Percentiles rank a stretch among this genome's conserved stretches.
Conservation (phyloP, 129 eudicot species). For the Escallonia herrerae region DNA sequence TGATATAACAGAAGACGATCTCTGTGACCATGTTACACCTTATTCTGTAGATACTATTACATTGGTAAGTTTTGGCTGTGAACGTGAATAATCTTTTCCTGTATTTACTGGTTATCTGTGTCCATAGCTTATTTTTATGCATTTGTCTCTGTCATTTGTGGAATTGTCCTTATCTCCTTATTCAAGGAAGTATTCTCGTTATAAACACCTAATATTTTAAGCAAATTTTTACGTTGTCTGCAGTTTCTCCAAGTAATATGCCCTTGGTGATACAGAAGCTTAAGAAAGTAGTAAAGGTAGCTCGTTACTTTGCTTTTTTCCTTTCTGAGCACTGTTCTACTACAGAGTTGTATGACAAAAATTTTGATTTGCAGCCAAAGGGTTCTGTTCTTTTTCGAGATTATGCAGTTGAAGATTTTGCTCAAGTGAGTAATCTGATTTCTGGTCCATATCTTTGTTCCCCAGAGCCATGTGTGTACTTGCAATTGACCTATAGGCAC, state of each 20-base stretch:
- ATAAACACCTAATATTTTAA: slow-evolving; percentile 7
- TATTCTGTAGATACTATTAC: slow-evolving; percentile 55
- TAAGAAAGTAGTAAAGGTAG: slow-evolving; percentile 45
- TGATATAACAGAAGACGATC: slow-evolving; percentile 42
- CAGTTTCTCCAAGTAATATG: slow-evolving; percentile 57
- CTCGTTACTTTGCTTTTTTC: not conserved
- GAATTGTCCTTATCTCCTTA: not conserved
- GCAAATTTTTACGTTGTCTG: slow-evolving; percentile 58
- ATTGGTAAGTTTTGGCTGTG: slow-evolving; percentile 31
- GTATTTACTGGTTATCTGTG: not conserved
- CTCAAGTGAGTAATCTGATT: slow-evolving; percentile 42
- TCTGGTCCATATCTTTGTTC: not conserved
- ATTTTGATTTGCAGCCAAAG: slow-evolving; percentile 39
- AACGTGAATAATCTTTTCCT: not conserved
- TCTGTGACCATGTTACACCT: slow-evolving; percentile 38
- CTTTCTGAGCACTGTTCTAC: not conserved
- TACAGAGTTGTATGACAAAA: not conserved
- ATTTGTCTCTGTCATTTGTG: not conserved
- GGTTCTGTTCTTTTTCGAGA: slow-evolving; percentile 57
- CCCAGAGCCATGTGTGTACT: not conserved
- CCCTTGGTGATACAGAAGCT: slow-evolving; percentile 40
- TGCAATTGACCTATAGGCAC: not conserved
- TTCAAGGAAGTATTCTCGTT: not conserved
- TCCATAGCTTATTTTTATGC: not conserved
- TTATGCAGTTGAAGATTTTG: slow-evolving; percentile 64